phyloP scores from a whole-genome alignment of 306 rosid genomes.

The Prunus dulcis region DNA sequence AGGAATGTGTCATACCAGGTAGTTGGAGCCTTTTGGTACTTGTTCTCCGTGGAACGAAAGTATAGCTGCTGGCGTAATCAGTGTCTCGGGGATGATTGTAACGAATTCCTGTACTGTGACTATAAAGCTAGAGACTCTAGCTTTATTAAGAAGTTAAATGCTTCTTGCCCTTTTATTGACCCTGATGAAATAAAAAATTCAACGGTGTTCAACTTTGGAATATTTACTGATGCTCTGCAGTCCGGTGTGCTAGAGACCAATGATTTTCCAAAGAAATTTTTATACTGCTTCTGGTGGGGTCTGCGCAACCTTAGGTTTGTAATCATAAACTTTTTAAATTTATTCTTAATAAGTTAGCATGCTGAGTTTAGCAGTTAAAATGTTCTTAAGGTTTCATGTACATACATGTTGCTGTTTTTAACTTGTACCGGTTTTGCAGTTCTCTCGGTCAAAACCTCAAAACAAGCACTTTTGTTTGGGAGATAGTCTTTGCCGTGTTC shows the following conservation, averaged over 20 bases:
- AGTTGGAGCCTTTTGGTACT: slow-evolving; percentile 90
- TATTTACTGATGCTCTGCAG: slow-evolving; percentile 53
- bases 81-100: background rate
- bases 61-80: slow-evolving; percentile 51
- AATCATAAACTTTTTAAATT: background rate
- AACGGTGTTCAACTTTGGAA: slow-evolving; percentile 56
- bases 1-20: slow-evolving; percentile 39
- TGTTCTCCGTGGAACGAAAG: slow-evolving; percentile 58
- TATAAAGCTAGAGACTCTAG: rapidly evolving
- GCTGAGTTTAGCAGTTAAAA: background rate
- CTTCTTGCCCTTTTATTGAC: slow-evolving; percentile 35
- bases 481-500: slow-evolving; percentile 61
- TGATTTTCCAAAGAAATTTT: slow-evolving; percentile 50
- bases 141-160: background rate
- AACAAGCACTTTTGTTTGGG: slow-evolving; percentile 56
- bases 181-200: slow-evolving; percentile 26
- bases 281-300: slow-evolving; percentile 97
- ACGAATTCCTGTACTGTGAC: slow-evolving; percentile 31
- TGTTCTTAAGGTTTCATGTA: background rate
- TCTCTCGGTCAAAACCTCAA: slow-evolving; percentile 80
- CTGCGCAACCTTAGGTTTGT: slow-evolving; percentile 70
- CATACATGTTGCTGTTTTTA: background rate
- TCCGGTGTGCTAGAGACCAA: slow-evolving; percentile 33
- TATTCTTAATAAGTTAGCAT: background rate
- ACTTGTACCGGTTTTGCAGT: slow-evolving; percentile 34